Base-by-base conservation (phyloP, 345 rosid genomes). In the Trapa incisa region DNA sequence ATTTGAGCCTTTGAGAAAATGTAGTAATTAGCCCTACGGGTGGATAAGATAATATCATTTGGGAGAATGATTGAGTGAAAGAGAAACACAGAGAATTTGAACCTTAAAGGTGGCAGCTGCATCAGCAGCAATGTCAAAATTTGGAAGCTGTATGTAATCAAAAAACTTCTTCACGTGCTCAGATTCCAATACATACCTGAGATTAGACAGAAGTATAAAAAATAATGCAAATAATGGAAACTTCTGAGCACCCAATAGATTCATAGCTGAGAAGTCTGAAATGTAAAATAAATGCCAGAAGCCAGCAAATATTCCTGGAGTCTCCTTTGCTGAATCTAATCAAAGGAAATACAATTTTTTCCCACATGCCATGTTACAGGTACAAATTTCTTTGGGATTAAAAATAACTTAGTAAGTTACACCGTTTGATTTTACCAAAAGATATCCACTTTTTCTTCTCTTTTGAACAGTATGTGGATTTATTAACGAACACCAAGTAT, bases 121-220 rank as follows among this genome's bases (percentile, higher is more conserved):
- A 69, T 78, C 81, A 53, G 81, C 75, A 50, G 81, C 71, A 47
- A 78, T 52, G 45, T 78, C 81, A 64, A 74, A 78, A 69, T 72
- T 69, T 10, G 75, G 75, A 50, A 68, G 73, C 70, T 72, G 81
- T 22, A 72, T 72, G 15, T 78, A 78, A n/a, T 66, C 67, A 33
- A 74, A 78, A 64, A 78, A 78, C 63, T 72, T 72, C 74, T 43
- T 78, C 53, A 78, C 38, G 76, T 66, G 68, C 41, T 67, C 74
- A 47, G 81, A 75, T 64, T 75, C 76, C 73, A 78, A 70, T 17
- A 78, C 74, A 66, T 69, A 45, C 61, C 81, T 78, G 68, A 37
- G 39, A 61, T 58, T 1, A 58, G 60, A 11, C 61, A 33, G 16
- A 37, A 58, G 39, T 6, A 67, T 29, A 12, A 16, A 7, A 9